These are phyloP conservation scores for Zasmidium angulare DNA, from an alignment of 2,329 filamentous ascomycete species.

Conservation along the genomic window DNA sequence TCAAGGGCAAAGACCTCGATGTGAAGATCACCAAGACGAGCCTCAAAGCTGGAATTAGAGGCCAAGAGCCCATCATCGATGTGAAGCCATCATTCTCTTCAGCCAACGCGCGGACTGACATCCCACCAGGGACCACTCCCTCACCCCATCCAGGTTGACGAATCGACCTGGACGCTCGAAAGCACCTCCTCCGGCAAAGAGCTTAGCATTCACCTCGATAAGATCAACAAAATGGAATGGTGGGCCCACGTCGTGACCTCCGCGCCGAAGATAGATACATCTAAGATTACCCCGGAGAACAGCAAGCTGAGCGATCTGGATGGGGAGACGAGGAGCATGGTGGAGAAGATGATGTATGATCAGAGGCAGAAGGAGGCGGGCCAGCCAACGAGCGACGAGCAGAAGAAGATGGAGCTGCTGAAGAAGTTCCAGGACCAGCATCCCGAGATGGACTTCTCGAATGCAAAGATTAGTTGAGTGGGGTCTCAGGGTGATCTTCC, in stretches of 20 bases:
- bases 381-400: constrained; percentile 85
- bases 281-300: constrained; percentile 91
- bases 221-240: constrained; percentile 97
- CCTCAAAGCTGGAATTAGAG: constrained; percentile 80
- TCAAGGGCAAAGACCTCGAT: constrained; percentile 80
- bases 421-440: constrained; percentile 86
- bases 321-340: constrained; percentile 92
- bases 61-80: constrained; percentile 78
- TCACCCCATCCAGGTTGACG: constrained; percentile 75
- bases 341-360: constrained; percentile 99
- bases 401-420: constrained; percentile 90
- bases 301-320: constrained; percentile 90
- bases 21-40: constrained; percentile 78
- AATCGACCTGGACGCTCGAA: constrained; percentile 91
- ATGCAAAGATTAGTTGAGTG: constrained; percentile 55
- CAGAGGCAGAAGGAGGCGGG: constrained; percentile 95
- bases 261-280: constrained; percentile 90
- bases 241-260: constrained; percentile 87
- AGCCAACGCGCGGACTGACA: too few species aligned
- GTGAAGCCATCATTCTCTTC: constrained; percentile 54
- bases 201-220: constrained; percentile 87
- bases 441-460: constrained; percentile 69
- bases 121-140: constrained; percentile 73
- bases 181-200: constrained; percentile 67
- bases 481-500: too few species aligned